phyloP scores from a whole-genome alignment of 495 filamentous ascomycete species.

The Tuber microsphaerosporum region DNA sequence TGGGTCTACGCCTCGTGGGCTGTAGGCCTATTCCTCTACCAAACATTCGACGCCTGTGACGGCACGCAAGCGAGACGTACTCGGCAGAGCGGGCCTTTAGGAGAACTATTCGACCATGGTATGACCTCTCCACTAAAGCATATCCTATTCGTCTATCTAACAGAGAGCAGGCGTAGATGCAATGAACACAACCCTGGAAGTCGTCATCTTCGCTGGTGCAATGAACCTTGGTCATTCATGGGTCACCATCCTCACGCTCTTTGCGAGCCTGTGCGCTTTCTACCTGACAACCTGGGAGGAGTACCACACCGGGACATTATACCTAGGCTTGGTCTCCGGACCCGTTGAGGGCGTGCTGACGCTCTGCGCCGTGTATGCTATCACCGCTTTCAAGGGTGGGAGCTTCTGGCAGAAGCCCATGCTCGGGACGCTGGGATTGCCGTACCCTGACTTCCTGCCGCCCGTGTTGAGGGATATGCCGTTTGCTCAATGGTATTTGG shows the following conservation, averaged over 20 bases:
- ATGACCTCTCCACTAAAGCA: slow-evolving; percentile 30
- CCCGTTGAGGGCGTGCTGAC: slow-evolving; percentile 92
- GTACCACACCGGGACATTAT: slow-evolving; percentile 94
- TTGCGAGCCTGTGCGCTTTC: slow-evolving; percentile 62
- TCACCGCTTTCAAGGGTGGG: slow-evolving; percentile 77
- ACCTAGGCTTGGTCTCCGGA: slow-evolving; percentile 83
- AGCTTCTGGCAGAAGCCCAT: slow-evolving; percentile 86
- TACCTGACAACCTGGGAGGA: slow-evolving; percentile 99
- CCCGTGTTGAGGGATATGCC: slow-evolving; percentile 63
- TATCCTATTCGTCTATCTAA: slow-evolving; percentile 13
- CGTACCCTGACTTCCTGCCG: slow-evolving; percentile 59
- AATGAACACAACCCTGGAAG: slow-evolving; percentile 88
- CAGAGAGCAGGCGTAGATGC: slow-evolving; percentile 67
- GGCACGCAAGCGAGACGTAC: slow-evolving; percentile 91
- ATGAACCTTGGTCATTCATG: slow-evolving; percentile 92
- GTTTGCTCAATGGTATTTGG: slow-evolving; percentile 87
- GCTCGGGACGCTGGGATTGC: slow-evolving; percentile 63
- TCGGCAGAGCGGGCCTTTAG: slow-evolving; percentile 82
- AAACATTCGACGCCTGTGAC: slow-evolving; percentile 97
- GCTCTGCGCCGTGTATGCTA: slow-evolving; percentile 70
- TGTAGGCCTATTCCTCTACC: slow-evolving; percentile 84
- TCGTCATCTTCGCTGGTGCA: slow-evolving; percentile 77
- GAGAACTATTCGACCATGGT: slow-evolving; percentile 96
- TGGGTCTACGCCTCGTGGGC: slow-evolving; percentile 96
- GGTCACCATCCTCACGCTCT: slow-evolving; percentile 76